A percentile compares a stretch with the other conserved stretches of the same genome.
phyloP scores from a whole-genome alignment of 1,139 yeast genomes.

The Wickerhamomyces sp. region DNA sequence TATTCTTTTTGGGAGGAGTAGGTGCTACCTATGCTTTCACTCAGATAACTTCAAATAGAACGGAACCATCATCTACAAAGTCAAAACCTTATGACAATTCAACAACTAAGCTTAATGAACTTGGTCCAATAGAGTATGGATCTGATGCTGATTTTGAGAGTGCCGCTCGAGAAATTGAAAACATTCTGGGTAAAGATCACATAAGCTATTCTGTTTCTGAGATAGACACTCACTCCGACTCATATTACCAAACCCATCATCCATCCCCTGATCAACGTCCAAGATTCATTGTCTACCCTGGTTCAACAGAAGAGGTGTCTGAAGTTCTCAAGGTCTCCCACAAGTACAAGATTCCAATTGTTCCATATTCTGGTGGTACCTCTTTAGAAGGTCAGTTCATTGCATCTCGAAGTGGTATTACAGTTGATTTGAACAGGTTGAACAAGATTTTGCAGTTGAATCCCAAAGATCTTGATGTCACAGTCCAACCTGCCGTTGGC shows the following conservation, averaged over 20 bases:
- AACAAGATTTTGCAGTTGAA: constrained; percentile 47
- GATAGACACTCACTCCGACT: constrained; percentile 26
- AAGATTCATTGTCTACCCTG: constrained; percentile 58
- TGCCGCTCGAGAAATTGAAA: constrained; percentile 40
- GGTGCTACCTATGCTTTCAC: constrained; percentile 11
- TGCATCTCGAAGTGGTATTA: constrained; percentile 66
- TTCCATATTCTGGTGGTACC: constrained; percentile 79
- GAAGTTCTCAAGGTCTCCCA: constrained; percentile 57
- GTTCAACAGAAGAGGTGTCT: constrained; percentile 61
- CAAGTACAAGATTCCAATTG: constrained; percentile 60
- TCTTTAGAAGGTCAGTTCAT: constrained; percentile 80
- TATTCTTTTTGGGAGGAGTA: constrained; percentile 15
- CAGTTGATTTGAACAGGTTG: constrained; percentile 53
- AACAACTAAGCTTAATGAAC: constrained; percentile 29
- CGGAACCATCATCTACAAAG: background rate
- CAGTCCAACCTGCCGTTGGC: constrained; percentile 67
- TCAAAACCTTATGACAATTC: constrained; percentile 5
- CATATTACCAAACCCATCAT: constrained; percentile 28
- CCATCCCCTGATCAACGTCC: constrained; percentile 54
- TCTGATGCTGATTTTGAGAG: constrained; percentile 31
- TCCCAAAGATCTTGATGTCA: constrained; percentile 55
- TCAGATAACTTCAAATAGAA: background rate
- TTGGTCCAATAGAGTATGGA: constrained; percentile 39
- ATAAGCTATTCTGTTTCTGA: constrained; percentile 30
- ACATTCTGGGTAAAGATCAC: constrained; percentile 36